Conservation (phyloP, 2,329 filamentous ascomycete species). For the Mariannaea sp. region DNA sequence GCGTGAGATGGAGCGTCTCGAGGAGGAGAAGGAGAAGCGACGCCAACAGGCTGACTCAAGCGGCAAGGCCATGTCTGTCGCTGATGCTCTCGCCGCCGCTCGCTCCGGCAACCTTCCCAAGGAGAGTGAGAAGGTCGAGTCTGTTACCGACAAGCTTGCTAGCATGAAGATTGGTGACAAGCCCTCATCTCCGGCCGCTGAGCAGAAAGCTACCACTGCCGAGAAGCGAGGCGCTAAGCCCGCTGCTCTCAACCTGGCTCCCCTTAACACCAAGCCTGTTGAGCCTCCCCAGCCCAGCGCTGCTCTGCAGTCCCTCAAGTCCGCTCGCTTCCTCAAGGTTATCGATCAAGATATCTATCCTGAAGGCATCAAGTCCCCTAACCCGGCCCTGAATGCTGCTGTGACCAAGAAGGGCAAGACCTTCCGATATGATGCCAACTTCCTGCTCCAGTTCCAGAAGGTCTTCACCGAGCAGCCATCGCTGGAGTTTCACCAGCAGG, state of each 20-base stretch:
- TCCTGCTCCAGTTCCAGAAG: constrained; percentile 93
- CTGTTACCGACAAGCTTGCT: constrained; percentile 55
- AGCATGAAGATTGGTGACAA: constrained; percentile 56
- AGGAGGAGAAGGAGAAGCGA: constrained; percentile 70
- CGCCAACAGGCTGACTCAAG: constrained; percentile 56
- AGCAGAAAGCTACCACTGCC: constrained; percentile 56
- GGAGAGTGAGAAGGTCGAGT: constrained; percentile 44
- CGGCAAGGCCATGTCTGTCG: constrained; percentile 53
- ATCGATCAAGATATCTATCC: constrained; percentile 83
- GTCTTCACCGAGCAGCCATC: constrained; percentile 98
- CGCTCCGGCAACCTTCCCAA: constrained; percentile 47
- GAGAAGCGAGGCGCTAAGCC: constrained; percentile 76
- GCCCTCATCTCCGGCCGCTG: constrained; percentile 48
- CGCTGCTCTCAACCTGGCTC: constrained; percentile 82
- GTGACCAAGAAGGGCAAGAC: constrained; percentile 78
- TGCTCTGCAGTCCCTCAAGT: constrained; percentile 90
- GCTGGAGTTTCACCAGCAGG: constrained; percentile 86
- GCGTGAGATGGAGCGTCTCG: constrained; percentile 71
- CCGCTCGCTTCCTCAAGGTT: constrained; percentile 83
- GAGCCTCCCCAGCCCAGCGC: constrained; percentile 93
- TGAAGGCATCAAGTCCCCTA: constrained; percentile 81
- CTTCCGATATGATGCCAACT: constrained; percentile 94
- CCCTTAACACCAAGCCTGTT: constrained; percentile 79
- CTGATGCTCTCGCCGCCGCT: constrained; percentile 55
- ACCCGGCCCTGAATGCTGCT: constrained; percentile 84